These are phyloP conservation scores for Citeromyces hawaiiensis DNA, from an alignment of 1,139 yeast species.

Conservation along the genomic window DNA sequence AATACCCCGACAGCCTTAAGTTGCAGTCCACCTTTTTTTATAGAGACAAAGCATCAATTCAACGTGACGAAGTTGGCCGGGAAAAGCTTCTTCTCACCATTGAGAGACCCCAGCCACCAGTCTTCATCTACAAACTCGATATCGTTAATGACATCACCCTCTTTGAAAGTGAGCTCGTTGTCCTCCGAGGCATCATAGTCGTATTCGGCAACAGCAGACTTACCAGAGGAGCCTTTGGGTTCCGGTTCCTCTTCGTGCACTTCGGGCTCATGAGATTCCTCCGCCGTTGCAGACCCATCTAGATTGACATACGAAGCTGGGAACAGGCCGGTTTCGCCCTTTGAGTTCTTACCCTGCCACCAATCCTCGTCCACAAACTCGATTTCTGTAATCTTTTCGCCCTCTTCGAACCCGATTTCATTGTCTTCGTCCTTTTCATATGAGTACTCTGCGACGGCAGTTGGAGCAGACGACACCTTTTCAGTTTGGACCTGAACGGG, in stretches of 20 bases:
- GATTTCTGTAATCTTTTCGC: constrained; percentile 50
- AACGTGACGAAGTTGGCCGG: constrained; percentile 77
- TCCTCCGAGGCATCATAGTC: constrained; percentile 87
- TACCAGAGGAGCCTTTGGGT: constrained; percentile 16
- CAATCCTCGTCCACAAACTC: constrained; percentile 67
- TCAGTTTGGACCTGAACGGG: constrained; percentile 6
- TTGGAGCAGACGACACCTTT: constrained; percentile 6
- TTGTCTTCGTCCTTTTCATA: constrained; percentile 68
- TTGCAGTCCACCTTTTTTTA: too few species aligned
- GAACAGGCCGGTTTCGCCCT: constrained; percentile 53
- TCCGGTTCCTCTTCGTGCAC: constrained; percentile 8
- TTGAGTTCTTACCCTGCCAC: constrained; percentile 77
- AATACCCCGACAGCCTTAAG: too few species aligned
- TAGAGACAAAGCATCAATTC: too few species aligned
- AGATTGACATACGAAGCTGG: constrained; percentile 58
- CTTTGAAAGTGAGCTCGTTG: constrained; percentile 73
- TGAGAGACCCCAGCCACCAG: constrained; percentile 88
- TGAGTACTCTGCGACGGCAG: constrained; percentile 54
- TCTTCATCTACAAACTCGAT: constrained; percentile 87
- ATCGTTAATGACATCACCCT: constrained; percentile 70
- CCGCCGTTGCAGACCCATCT: constrained; percentile 15
- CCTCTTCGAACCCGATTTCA: constrained; percentile 54
- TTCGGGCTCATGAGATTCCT: constrained; percentile 9
- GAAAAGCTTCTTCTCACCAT: constrained; percentile 75
- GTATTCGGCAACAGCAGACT: constrained; percentile 65